phyloP scores from a whole-genome alignment of 2,329 filamentous ascomycete genomes.

The Calonectria fujianensis region DNA sequence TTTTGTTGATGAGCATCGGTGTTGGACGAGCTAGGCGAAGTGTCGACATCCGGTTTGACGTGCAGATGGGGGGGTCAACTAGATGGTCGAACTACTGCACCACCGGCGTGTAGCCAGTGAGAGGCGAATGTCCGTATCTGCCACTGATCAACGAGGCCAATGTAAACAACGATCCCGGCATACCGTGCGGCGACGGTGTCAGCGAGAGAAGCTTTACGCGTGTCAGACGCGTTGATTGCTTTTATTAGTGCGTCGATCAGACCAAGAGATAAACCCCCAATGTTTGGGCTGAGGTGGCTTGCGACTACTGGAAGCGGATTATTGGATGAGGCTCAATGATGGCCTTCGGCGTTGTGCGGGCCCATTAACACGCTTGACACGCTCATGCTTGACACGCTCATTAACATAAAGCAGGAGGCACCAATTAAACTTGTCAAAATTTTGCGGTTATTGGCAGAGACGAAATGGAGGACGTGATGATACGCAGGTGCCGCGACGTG shows the following conservation, averaged over 20 bases:
- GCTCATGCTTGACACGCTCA: conserved; percentile 1
- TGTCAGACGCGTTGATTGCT: conserved; percentile 47
- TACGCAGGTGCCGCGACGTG: conserved; percentile 29
- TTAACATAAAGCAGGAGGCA: conserved; percentile 10
- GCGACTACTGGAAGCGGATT: conserved; percentile 34
- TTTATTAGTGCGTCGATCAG: conserved; percentile 27
- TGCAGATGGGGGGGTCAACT: conserved; percentile 25
- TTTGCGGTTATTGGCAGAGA: conserved; percentile 1
- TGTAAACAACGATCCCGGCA: conserved; percentile 33
- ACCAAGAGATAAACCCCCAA: conserved; percentile 39
- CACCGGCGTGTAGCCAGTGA: conserved; percentile 28
- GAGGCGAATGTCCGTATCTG: conserved; percentile 20
- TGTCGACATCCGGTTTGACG: conserved; percentile 30
- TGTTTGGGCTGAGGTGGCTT: conserved; percentile 39
- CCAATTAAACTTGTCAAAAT: conserved; percentile 32
- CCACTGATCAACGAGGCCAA: conserved; percentile 26
- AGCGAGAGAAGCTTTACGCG: conserved; percentile 40
- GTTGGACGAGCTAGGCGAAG: not conserved
- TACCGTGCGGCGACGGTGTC: not conserved
- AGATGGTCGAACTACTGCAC: conserved; percentile 31
- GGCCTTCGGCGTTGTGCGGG: conserved; percentile 31
- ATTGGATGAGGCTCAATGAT: conserved; percentile 38
- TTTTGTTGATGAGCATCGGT: conserved; percentile 8
- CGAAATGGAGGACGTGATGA: conserved; percentile 23
- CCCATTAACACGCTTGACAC: conserved; percentile 8